phyloP scores from a whole-genome alignment of 805 yeast genomes.

The Kodamaea fukazawae region DNA sequence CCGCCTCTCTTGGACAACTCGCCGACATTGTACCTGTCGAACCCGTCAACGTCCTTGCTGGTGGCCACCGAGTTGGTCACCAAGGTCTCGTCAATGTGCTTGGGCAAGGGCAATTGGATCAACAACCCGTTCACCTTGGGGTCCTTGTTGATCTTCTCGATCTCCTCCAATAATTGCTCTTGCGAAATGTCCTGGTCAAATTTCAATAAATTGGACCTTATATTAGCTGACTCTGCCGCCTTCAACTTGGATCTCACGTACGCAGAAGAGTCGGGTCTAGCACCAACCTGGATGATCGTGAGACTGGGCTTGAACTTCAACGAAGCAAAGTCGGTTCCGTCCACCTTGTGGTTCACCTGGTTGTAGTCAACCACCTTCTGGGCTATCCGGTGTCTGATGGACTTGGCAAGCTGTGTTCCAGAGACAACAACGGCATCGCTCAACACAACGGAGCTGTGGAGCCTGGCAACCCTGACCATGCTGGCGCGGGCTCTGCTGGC shows the following conservation, averaged over 20 bases:
- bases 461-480: slow-evolving; percentile 1
- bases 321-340: slow-evolving; percentile 21
- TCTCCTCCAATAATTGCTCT: slow-evolving; percentile 54
- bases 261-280: slow-evolving; percentile 84
- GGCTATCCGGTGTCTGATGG: slow-evolving; percentile 37
- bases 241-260: slow-evolving; percentile 89
- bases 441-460: slow-evolving; percentile 13
- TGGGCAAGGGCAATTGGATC: slow-evolving; percentile 88
- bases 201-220: slow-evolving; percentile 62
- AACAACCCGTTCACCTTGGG: slow-evolving; percentile 79
- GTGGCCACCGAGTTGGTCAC: slow-evolving; percentile 80
- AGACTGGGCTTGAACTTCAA: slow-evolving; percentile 66
- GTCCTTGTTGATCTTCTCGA: slow-evolving; percentile 68
- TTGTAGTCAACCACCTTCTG: slow-evolving; percentile 39
- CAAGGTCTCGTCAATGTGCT: slow-evolving; percentile 69
- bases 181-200: slow-evolving; percentile 64
- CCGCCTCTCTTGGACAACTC: slow-evolving; percentile 89
- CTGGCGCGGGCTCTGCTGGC: background rate
- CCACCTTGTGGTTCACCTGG: slow-evolving; percentile 11
- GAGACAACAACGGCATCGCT: slow-evolving; percentile 39
- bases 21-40: slow-evolving; percentile 84
- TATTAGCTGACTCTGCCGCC: slow-evolving; percentile 83
- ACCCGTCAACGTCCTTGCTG: slow-evolving; percentile 93
- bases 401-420: slow-evolving; percentile 41
- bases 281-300: slow-evolving; percentile 87